A percentile compares a stretch with the other conserved stretches of the same genome.
Conservation (phyloP, 257 asterid species). For the Solanum virginianum region DNA sequence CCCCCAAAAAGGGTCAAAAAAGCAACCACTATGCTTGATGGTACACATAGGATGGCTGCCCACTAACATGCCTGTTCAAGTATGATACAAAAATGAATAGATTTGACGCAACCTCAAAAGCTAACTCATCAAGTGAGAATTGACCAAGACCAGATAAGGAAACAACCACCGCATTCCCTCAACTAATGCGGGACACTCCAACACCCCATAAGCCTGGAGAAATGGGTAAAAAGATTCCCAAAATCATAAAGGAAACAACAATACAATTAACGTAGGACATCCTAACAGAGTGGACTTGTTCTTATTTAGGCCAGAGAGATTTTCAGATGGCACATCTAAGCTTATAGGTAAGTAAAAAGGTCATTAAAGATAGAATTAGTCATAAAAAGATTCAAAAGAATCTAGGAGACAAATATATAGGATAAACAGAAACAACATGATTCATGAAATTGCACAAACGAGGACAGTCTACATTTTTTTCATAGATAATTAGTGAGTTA, state of each 20-base stretch:
- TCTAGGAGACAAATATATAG: not conserved
- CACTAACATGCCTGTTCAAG: not conserved
- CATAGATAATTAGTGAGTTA: not conserved
- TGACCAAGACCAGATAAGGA: not conserved
- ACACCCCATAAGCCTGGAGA: not conserved
- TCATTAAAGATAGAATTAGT: not conserved
- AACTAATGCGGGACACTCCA: not conserved
- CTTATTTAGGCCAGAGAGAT: not conserved
- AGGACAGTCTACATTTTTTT: not conserved
- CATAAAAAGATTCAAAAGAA: not conserved
- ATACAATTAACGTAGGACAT: not conserved
- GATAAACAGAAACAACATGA: not conserved
- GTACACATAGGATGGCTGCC: not conserved
- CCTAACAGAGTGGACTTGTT: not conserved
- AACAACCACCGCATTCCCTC: not conserved
- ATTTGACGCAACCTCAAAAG: not conserved
- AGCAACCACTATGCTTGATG: not conserved
- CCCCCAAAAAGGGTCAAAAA: not conserved
- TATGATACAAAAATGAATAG: not conserved
- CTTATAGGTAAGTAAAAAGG: not conserved
- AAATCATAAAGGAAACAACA: not conserved
- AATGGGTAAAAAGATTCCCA: not conserved
- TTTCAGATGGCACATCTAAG: not conserved
- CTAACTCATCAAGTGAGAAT: not conserved
- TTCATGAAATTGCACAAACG: not conserved